These are phyloP conservation scores for Ogataea hybrid DNA, from an alignment of 1,139 yeast species.

Conservation along the genomic window DNA sequence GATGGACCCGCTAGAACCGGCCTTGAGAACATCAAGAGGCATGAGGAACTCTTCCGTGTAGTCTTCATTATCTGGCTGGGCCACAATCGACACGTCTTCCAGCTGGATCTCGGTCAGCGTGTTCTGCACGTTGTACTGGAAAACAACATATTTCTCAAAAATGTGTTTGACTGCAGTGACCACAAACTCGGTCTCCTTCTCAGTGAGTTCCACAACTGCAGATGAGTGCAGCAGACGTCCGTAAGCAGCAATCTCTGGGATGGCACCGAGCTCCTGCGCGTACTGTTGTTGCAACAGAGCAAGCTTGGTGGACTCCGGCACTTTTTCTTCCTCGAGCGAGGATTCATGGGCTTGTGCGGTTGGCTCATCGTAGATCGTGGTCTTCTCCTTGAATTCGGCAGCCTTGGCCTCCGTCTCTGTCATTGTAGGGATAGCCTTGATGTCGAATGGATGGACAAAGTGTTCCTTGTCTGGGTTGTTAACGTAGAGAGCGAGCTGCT, in stretches of 20 bases:
- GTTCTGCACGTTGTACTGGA: conserved; percentile 83
- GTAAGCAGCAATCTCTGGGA: conserved; percentile 67
- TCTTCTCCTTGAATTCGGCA: conserved; percentile 50
- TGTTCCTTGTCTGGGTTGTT: conserved; percentile 51
- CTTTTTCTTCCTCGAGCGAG: conserved; percentile 30
- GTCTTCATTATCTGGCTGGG: conserved; percentile 50
- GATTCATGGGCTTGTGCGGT: conserved; percentile 11
- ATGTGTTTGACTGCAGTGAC: conserved; percentile 83
- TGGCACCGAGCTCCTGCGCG: conserved; percentile 60
- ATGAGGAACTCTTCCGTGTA: conserved; percentile 71
- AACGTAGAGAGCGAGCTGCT: conserved; percentile 71
- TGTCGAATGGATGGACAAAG: conserved; percentile 68
- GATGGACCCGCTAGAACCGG: conserved; percentile 69
- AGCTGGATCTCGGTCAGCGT: conserved; percentile 77
- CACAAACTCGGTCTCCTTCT: conserved; percentile 89
- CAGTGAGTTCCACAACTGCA: conserved; percentile 70
- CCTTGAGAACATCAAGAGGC: conserved; percentile 70
- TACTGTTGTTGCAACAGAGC: conserved; percentile 55
- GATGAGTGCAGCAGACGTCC: conserved; percentile 81
- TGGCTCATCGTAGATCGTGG: conserved; percentile 34
- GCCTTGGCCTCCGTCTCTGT: conserved; percentile 65
- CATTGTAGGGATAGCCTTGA: conserved; percentile 58
- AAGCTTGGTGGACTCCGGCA: conserved; percentile 37
- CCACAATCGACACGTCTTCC: conserved; percentile 74
- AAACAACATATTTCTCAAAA: conserved; percentile 71